Conservation (phyloP, 208 protist species). For the Tritrichomonas musculus region DNA sequence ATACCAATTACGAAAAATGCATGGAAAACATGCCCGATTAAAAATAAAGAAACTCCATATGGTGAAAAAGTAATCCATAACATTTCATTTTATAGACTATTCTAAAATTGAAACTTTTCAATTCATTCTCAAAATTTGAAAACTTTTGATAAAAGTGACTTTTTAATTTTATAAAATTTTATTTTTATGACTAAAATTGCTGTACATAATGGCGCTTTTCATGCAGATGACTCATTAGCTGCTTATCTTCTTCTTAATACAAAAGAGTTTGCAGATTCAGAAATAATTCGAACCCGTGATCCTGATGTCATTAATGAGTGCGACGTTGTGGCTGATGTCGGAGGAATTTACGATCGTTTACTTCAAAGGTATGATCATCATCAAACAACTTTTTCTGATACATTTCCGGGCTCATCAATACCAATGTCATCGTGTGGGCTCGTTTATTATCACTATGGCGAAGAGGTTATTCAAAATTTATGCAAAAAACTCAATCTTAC, state of each 20-base stretch:
- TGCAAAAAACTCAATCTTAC: neutral
- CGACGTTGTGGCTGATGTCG: neutral
- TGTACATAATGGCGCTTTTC: neutral
- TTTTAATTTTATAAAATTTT: too few relatives aligned
- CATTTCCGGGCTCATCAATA: neutral
- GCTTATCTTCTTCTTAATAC: neutral
- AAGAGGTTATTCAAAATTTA: neutral
- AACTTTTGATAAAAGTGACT: too few relatives aligned
- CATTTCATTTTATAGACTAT: too few relatives aligned
- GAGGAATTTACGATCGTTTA: neutral
- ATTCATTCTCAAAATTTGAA: too few relatives aligned
- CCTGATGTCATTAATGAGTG: neutral
- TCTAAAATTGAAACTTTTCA: too few relatives aligned
- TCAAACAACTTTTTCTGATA: neutral
- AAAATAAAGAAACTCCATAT: too few relatives aligned
- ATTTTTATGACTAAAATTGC: neutral
- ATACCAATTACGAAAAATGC: too few relatives aligned
- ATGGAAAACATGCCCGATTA: too few relatives aligned
- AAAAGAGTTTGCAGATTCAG: neutral
- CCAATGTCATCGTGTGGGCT: neutral
- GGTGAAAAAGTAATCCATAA: too few relatives aligned
- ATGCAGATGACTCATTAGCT: neutral
- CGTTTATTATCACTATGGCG: neutral
- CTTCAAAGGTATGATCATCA: neutral
- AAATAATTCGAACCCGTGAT: conserved; percentile 14